A percentile compares a stretch with the other conserved stretches of the same genome.
phyloP scores from a whole-genome alignment of 345 rosid species.

The Linum usitatissimum region DNA sequence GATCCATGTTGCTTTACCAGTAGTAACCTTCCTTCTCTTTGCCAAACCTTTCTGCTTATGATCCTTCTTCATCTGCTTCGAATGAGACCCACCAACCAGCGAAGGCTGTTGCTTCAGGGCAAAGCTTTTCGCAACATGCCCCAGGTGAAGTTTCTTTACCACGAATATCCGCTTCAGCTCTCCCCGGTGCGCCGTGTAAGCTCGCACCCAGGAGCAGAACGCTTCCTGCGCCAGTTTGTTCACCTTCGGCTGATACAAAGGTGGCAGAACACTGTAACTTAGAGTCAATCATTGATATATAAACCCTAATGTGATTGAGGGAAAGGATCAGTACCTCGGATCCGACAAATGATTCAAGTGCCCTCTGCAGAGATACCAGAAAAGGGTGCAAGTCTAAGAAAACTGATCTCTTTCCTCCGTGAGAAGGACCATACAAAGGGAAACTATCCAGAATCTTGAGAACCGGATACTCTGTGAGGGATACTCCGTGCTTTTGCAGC shows the following conservation, averaged over 20 bases:
- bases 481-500: slow-evolving; percentile 77
- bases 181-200: slow-evolving; percentile 84
- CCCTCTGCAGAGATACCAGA: slow-evolving; percentile 62
- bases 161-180: slow-evolving; percentile 75
- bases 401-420: slow-evolving; percentile 32
- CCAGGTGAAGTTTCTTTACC: slow-evolving; percentile 88
- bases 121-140: slow-evolving; percentile 97
- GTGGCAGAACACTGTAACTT: not conserved
- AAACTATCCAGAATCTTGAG: slow-evolving; percentile 62
- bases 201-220: slow-evolving; percentile 86
- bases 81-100: slow-evolving; percentile 57
- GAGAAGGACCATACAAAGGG: slow-evolving; percentile 38
- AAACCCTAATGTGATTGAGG: not conserved
- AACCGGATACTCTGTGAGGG: slow-evolving; percentile 65
- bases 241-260: slow-evolving; percentile 43
- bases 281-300: too few species aligned
- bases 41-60: slow-evolving; percentile 15
- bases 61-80: slow-evolving; percentile 75
- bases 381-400: slow-evolving; percentile 67
- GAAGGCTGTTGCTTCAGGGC: slow-evolving; percentile 88
- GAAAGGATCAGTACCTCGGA: slow-evolving; percentile 36
- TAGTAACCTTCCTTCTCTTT: slow-evolving; percentile 11
- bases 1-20: not conserved
- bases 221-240: slow-evolving; percentile 67
- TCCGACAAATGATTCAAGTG: slow-evolving; percentile 52